Percentiles rank a stretch among this genome's conserved stretches.
Conservation (phyloP, 768 basidiomycete genomes). For the Suillus spraguei region DNA sequence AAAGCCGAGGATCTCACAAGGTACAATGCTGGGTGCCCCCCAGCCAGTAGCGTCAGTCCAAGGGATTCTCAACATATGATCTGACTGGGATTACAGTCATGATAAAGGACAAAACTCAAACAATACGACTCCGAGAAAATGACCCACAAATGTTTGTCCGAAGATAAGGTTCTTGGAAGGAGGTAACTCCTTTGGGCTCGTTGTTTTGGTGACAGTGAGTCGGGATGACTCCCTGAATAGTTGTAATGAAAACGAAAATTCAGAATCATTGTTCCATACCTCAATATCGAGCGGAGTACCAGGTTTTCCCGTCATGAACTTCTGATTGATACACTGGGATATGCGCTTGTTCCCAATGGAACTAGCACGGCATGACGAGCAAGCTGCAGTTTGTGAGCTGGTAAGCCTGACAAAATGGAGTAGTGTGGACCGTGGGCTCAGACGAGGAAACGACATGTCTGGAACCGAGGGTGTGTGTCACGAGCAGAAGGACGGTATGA, state of each 20-base stretch:
- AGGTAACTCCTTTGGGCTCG: constrained; percentile 62
- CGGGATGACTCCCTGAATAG: constrained; percentile 46
- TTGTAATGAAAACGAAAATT: neutral
- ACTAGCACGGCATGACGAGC: constrained; percentile 15
- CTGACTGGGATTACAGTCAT: constrained; percentile 49
- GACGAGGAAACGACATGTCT: constrained; percentile 23
- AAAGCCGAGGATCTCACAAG: constrained; percentile 56
- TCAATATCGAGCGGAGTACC: constrained; percentile 51
- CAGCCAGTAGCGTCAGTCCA: constrained; percentile 79
- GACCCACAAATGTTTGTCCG: constrained; percentile 79
- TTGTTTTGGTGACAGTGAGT: constrained; percentile 50
- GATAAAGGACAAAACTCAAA: constrained; percentile 15
- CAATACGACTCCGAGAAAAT: constrained; percentile 1
- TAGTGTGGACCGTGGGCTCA: constrained; percentile 13
- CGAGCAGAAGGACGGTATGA: neutral
- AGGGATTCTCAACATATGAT: constrained; percentile 85
- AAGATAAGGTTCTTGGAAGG: constrained; percentile 73
- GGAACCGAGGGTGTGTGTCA: neutral
- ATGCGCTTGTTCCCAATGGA: constrained; percentile 12
- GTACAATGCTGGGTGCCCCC: constrained; percentile 79
- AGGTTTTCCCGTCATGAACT: constrained; percentile 55
- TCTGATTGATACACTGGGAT: constrained; percentile 21
- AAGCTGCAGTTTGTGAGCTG: neutral
- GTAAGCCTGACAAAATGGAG: constrained; percentile 14
- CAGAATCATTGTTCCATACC: constrained; percentile 31